A percentile compares a stretch with the other conserved stretches of the same genome.
Evolutionary conservation across 2,329 filamentous ascomycete species (phyloP).

Genomic region (Pseudopithomyces chartarum): DNA sequence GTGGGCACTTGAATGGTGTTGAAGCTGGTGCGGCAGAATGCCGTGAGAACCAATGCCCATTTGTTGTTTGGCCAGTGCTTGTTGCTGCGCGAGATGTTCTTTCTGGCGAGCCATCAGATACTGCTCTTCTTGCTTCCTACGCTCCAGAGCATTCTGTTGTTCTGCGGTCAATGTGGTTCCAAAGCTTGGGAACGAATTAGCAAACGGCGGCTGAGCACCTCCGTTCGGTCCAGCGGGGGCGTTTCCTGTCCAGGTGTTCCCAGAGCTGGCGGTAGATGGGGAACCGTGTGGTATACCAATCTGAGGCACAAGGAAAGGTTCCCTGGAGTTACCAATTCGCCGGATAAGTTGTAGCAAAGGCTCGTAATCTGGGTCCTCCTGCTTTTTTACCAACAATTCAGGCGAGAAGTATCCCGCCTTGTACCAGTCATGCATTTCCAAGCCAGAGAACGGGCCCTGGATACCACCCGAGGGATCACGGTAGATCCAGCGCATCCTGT

Average conservation of each 20-base stretch:
- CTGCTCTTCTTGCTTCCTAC: slow-evolving; percentile 97
- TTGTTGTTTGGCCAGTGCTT: slow-evolving; percentile 72
- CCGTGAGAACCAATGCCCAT: slow-evolving; percentile 55
- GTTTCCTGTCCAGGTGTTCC: slow-evolving; percentile 51
- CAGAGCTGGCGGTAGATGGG: slow-evolving; percentile 56
- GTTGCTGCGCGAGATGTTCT: slow-evolving; percentile 87
- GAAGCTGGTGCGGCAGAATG: slow-evolving; percentile 67
- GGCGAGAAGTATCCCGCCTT: slow-evolving; percentile 97
- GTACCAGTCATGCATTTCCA: slow-evolving; percentile 99
- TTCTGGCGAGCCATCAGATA: slow-evolving; percentile 96
- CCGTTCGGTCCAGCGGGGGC: slow-evolving; percentile 45
- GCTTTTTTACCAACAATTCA: slow-evolving; percentile 90
- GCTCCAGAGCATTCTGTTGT: slow-evolving; percentile 95
- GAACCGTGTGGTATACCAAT: slow-evolving; percentile 93
- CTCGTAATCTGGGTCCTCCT: slow-evolving; percentile 93
- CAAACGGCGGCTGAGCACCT: slow-evolving; percentile 76
- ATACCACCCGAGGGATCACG: slow-evolving; percentile 90
- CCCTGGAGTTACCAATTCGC: slow-evolving; percentile 93
- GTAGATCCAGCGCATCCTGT: slow-evolving; percentile 98
- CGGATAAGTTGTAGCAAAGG: slow-evolving; percentile 92
- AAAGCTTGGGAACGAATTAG: slow-evolving; percentile 92
- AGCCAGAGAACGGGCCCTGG: slow-evolving; percentile 91
- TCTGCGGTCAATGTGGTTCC: slow-evolving; percentile 95
- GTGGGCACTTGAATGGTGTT: slow-evolving; percentile 93
- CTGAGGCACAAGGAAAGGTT: slow-evolving; percentile 96